Base-by-base conservation (phyloP, 352 stramenopile genomes). In the Pythium dissotocum region DNA sequence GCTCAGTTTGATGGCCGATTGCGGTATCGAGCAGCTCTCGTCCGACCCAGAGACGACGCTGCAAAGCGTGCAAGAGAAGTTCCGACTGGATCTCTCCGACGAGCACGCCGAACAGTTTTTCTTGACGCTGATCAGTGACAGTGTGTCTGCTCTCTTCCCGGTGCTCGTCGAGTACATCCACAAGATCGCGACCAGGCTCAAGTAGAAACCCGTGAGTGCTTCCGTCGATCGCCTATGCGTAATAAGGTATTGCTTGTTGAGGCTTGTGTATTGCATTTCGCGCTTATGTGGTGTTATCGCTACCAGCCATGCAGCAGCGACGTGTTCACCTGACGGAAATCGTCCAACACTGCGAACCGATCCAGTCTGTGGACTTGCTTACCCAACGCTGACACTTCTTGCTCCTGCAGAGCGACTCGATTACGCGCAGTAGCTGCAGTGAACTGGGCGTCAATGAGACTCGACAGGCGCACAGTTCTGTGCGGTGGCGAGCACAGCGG, bases 1-100 rank as follows among this genome's bases (percentile, higher is more conserved):
- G 63, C 85, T 99, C 13, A 97, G 96, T 70, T 79, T 99, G 24
- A 99, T 99, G 98, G 95, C 96, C 18, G 98, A 99, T 78, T 98
- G 97, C 24, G 97, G 96, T 40, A 99, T 99, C 70, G 93, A 99
- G 71, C 83, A 95, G 59, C 56, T 97, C 16, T 93, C 90, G 55
- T 90, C 76, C 38, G 90, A 97, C 44, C 90, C 89, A 2, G 86
- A 84, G 53, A 95, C 89, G 10, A 90, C 86, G 35, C 64, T 96
- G 30, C 79, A 93, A 49, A 94, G 95, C 55, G 87, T 99, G 33
- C 94, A 99, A 76, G 96, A 99, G 61, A 94, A 97, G 40, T 99
- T 99, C 74, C 90, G 96, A 21, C 81, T 99, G 48, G 97, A 99
- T 70, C 79, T 99, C 38, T 98, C 90, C 9, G 97, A 99, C 77